These are phyloP conservation scores for Rhizopus stolonifer DNA, from an alignment of 371 early-diverging fungal species.

Conservation along the genomic window DNA sequence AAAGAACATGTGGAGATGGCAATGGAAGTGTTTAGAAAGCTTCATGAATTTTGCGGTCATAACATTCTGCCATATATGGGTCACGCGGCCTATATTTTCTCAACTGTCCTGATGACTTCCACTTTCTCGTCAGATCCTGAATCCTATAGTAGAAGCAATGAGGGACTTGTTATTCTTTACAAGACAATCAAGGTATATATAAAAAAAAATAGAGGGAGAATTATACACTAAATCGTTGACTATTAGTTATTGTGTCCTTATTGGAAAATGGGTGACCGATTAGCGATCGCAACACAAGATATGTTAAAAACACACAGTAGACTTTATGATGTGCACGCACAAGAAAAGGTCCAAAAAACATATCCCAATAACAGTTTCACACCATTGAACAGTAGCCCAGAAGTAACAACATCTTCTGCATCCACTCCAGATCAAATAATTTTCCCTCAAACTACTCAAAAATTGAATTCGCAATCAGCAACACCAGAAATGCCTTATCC, in stretches of 20 bases:
- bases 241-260: slow-evolving; percentile 24
- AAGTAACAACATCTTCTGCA: not conserved
- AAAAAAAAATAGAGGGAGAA: not conserved
- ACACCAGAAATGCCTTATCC: not conserved
- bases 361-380: not conserved
- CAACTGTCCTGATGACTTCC: slow-evolving; percentile 47
- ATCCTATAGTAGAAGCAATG: slow-evolving; percentile 31
- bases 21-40: slow-evolving; percentile 32
- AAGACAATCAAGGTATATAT: slow-evolving; percentile 19
- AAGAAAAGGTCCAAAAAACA: not conserved
- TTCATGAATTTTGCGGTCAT: slow-evolving; percentile 36
- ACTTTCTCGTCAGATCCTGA: slow-evolving; percentile 40
- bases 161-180: slow-evolving; percentile 28
- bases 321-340: slow-evolving; percentile 31
- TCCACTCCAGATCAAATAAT: not conserved
- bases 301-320: slow-evolving; percentile 37
- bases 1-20: slow-evolving; percentile 35
- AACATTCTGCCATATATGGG: slow-evolving; percentile 47
- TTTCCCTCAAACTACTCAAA: not conserved
- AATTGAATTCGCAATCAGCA: no score
- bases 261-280: slow-evolving; percentile 46
- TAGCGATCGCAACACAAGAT: slow-evolving; percentile 38
- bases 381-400: not conserved
- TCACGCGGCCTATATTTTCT: slow-evolving; percentile 46
- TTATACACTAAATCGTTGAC: not conserved